Conservation (phyloP, 2,329 filamentous ascomycete genomes). For the Phialemoniopsis sp. region DNA sequence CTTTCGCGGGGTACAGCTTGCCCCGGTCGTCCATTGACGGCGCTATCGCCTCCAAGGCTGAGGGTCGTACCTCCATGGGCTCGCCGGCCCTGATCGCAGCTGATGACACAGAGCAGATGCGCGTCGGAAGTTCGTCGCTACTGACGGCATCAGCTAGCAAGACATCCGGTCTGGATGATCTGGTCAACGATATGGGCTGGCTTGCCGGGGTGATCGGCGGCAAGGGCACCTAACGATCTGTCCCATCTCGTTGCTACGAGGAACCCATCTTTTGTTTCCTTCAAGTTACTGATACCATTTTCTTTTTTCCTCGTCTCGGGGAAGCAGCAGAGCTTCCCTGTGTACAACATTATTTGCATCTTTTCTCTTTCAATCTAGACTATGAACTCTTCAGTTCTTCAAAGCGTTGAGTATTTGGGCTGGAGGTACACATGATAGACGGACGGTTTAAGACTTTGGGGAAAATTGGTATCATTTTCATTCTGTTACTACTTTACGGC, state of each 20-base stretch:
- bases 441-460: too few species aligned
- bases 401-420: too few species aligned
- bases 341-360: too few species aligned
- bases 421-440: too few species aligned
- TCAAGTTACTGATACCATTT: background rate
- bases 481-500: too few species aligned
- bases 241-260: too few species aligned
- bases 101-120: conserved; percentile 3
- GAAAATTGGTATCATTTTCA: too few species aligned
- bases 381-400: too few species aligned
- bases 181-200: conserved; percentile 44
- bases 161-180: conserved; percentile 23
- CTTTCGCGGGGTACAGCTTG: conserved; percentile 42
- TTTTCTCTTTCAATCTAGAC: too few species aligned
- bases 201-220: conserved; percentile 42
- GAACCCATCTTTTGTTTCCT: conserved; percentile 4
- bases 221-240: conserved; percentile 14
- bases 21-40: conserved; percentile 22
- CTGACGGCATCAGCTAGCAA: conserved; percentile 21
- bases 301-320: too few species aligned
- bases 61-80: conserved; percentile 9
- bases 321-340: too few species aligned
- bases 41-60: conserved; percentile 1
- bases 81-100: conserved; percentile 21
- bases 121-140: conserved; percentile 15